Conservation (phyloP, 768 basidiomycete genomes). For the Lentinula detonsa region DNA sequence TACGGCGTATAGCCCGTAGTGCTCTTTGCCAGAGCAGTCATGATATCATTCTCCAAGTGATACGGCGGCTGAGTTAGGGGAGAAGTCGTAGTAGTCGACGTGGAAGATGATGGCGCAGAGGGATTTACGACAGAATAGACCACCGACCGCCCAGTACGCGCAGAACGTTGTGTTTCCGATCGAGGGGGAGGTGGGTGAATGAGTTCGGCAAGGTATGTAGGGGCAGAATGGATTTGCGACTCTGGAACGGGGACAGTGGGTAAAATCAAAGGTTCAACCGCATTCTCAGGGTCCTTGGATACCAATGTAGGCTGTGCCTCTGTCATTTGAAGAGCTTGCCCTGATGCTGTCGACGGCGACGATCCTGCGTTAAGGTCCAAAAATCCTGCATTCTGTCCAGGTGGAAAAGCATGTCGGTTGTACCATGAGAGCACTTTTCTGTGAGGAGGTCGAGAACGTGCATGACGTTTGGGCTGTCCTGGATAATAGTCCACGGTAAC, state of each 20-base stretch:
- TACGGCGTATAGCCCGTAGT: constrained; percentile 1
- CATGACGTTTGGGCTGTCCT: constrained; percentile 15
- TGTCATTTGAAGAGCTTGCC: neutral
- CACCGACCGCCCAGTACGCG: neutral
- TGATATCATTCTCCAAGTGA: neutral
- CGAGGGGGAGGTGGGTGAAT: neutral
- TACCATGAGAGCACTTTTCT: constrained; percentile 7
- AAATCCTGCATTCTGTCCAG: neutral
- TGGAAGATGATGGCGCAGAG: constrained; percentile 1
- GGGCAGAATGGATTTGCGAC: neutral
- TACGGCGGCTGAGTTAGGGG: neutral
- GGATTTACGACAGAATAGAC: constrained; percentile 3
- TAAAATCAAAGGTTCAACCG: neutral
- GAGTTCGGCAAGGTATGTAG: neutral
- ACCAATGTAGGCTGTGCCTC: neutral
- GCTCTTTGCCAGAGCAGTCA: neutral
- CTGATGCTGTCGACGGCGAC: neutral
- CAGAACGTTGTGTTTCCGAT: neutral
- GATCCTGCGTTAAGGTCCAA: constrained; percentile 4
- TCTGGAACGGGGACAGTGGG: neutral
- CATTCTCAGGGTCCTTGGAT: neutral
- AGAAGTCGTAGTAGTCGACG: neutral
- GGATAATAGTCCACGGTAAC: constrained; percentile 41
- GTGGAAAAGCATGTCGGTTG: constrained; percentile 3
- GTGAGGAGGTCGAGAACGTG: constrained; percentile 4